Base-by-base conservation (phyloP, 352 stramenopile genomes). In the Globisporangium nunn region DNA sequence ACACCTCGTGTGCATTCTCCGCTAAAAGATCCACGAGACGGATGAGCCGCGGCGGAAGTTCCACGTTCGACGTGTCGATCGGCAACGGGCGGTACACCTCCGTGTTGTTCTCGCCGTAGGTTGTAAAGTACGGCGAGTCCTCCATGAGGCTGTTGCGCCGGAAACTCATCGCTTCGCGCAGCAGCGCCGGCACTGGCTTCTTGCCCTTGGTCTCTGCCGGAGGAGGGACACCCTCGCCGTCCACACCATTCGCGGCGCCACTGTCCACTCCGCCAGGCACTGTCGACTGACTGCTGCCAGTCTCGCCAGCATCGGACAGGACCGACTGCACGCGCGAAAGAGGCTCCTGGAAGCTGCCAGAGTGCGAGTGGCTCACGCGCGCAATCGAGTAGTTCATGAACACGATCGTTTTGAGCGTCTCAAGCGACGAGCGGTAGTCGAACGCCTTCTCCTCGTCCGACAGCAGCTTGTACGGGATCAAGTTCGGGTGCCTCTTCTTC, bases 341-440 rank as follows among this genome's bases (percentile, higher is more conserved):
- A n/a, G 72, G 63, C 17, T 86, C 75, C 48, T 82, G 70, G 55
- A 87, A 88, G 11, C 78, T 89, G 50, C 76, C 77, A 18, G 79
- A 68, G 46, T 78, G 68, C 37, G 77, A 64, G 41, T 76, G 67
- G 40, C 53, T 79, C 12, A 67, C 48, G 17, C 83, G 78, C 31
- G 74, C 71, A 52, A 95, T 89, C 23, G 76, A 67, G 68, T 92
- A 93, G 63, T 95, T 92, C 83, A 95, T 91, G 31, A 90, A 88
- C 40, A 93, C 51, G 50, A 95, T 95, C 31, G 83, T 90, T 66
- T 92, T 92, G 67, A 95, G 83, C 30, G 83, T 93, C 60, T 93
- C 83, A 50, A 93, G 74, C n/a, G 83, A 92, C 54, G 85, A 92
- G 18, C 83, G 81, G 57, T 91, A 81, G 70, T 95, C 85, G 37